A percentile compares a stretch with the other conserved stretches of the same genome.
These are phyloP conservation scores for Striga asiatica DNA, from an alignment of 257 asterid genomes.

Conservation along the genomic window DNA sequence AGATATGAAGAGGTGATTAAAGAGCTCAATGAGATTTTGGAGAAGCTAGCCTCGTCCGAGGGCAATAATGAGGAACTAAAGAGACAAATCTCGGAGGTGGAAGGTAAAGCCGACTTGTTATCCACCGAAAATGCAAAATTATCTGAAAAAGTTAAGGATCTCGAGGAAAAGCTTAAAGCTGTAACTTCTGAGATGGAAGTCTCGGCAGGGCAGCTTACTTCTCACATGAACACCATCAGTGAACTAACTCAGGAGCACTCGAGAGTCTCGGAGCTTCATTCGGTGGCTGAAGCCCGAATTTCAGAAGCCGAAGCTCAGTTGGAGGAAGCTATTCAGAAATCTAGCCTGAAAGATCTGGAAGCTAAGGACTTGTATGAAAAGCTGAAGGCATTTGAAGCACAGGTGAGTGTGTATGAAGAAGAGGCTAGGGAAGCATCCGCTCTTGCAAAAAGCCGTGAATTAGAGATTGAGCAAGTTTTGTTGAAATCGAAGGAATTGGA, in stretches of 20 bases:
- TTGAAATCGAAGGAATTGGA: constrained; percentile 40
- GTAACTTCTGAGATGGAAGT: constrained; percentile 44
- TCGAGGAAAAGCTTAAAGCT: constrained; percentile 38
- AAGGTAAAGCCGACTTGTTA: constrained; percentile 35
- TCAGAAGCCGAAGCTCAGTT: constrained; percentile 49
- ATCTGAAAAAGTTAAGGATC: constrained; percentile 45
- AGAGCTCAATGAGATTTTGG: constrained; percentile 48
- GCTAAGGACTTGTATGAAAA: constrained; percentile 52
- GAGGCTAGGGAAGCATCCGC: constrained; percentile 47
- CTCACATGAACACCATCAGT: constrained; percentile 47
- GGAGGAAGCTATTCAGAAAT: constrained; percentile 52
- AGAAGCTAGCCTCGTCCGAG: constrained; percentile 49
- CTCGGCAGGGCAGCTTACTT: constrained; percentile 37
- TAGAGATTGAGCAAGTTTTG: constrained; percentile 46
- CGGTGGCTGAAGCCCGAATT: constrained; percentile 49
- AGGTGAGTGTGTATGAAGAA: constrained; percentile 40
- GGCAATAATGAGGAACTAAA: constrained; percentile 40
- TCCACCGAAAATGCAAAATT: constrained; percentile 50
- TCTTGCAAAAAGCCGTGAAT: constrained; percentile 32
- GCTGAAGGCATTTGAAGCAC: constrained; percentile 46
- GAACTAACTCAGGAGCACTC: constrained; percentile 61
- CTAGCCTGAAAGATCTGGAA: constrained; percentile 53
- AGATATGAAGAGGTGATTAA: constrained; percentile 30
- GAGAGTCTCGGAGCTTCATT: constrained; percentile 48
- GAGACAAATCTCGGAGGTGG: constrained; percentile 47